Conservation (phyloP, 176 grass and related monocot species). For the Cenchrus americanus region DNA sequence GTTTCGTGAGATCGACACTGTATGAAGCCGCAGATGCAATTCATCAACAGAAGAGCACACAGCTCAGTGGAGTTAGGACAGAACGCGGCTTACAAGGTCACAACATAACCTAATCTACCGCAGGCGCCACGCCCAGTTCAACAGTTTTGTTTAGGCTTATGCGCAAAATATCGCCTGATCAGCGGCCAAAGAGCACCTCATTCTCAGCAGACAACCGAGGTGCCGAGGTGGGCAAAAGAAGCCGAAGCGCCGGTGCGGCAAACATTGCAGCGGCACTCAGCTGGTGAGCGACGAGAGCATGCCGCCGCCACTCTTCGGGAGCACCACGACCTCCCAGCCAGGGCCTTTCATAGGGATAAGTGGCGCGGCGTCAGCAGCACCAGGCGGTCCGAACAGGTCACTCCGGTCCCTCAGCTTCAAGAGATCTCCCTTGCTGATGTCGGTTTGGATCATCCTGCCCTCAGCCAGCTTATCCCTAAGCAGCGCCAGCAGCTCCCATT, state of each 20-base stretch:
- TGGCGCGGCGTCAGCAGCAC: neutral
- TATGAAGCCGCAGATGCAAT: too few relatives aligned
- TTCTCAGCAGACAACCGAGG: neutral
- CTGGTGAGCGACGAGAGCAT: constrained; percentile 78
- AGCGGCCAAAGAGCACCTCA: neutral
- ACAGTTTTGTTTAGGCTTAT: constrained; percentile 31
- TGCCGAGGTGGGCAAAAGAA: constrained; percentile 6
- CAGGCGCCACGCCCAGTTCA: constrained; percentile 32
- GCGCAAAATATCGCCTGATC: constrained; percentile 25
- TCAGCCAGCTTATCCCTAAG: constrained; percentile 61
- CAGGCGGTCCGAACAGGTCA: constrained; percentile 45
- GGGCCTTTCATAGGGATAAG: constrained; percentile 73
- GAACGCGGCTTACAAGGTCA: neutral
- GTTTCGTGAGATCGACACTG: too few relatives aligned
- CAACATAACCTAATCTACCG: neutral
- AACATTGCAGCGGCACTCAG: constrained; percentile 24
- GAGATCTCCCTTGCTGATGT: constrained; percentile 76
- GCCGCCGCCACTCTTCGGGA: constrained; percentile 63
- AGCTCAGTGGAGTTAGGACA: neutral
- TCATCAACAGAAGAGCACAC: too few relatives aligned
- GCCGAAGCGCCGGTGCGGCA: too few relatives aligned
- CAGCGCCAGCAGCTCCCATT: constrained; percentile 71
- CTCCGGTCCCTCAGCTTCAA: constrained; percentile 70
- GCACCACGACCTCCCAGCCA: constrained; percentile 91
- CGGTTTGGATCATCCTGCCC: constrained; percentile 81